phyloP scores from a whole-genome alignment of 495 filamentous ascomycete genomes.

The Friedmanniomyces endolithicus region DNA sequence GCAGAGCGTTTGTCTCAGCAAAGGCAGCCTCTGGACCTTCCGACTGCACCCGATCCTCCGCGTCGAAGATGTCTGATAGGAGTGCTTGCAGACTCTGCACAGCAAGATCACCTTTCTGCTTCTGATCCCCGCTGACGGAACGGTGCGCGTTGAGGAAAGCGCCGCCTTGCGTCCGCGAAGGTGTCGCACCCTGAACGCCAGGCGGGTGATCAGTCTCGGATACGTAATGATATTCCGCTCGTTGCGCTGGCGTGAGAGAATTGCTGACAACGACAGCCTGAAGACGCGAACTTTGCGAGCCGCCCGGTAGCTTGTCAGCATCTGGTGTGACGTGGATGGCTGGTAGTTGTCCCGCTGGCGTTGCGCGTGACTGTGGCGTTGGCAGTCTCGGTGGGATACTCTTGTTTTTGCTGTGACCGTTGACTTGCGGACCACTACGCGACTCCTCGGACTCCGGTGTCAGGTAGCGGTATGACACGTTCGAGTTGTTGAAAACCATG shows the following conservation, averaged over 20 bases:
- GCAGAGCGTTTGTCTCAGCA: constrained; percentile 33
- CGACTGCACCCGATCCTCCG: constrained; percentile 54
- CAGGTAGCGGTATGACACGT: constrained; percentile 43
- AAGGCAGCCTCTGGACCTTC: constrained; percentile 33
- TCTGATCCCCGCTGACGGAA: constrained; percentile 45
- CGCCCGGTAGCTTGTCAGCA: not conserved
- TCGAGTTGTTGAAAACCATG: constrained; percentile 45
- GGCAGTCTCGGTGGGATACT: not conserved
- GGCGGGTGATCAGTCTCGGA: constrained; percentile 1
- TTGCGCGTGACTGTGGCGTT: not conserved
- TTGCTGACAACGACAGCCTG: constrained; percentile 4
- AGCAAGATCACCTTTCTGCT: constrained; percentile 64
- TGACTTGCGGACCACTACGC: not conserved
- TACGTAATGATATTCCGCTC: constrained; percentile 13
- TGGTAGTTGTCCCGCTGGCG: not conserved
- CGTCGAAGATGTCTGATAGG: constrained; percentile 62
- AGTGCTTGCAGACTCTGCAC: constrained; percentile 54
- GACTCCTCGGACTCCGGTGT: constrained; percentile 28
- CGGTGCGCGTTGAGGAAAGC: constrained; percentile 4
- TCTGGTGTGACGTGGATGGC: not conserved
- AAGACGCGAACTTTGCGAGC: not conserved
- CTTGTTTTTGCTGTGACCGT: not conserved
- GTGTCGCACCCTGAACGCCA: not conserved
- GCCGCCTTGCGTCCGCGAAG: constrained; percentile 26
- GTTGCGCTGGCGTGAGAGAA: constrained; percentile 4